These are phyloP conservation scores for Syzygium malaccense DNA, from an alignment of 441 rosid genomes.

Conservation along the genomic window DNA sequence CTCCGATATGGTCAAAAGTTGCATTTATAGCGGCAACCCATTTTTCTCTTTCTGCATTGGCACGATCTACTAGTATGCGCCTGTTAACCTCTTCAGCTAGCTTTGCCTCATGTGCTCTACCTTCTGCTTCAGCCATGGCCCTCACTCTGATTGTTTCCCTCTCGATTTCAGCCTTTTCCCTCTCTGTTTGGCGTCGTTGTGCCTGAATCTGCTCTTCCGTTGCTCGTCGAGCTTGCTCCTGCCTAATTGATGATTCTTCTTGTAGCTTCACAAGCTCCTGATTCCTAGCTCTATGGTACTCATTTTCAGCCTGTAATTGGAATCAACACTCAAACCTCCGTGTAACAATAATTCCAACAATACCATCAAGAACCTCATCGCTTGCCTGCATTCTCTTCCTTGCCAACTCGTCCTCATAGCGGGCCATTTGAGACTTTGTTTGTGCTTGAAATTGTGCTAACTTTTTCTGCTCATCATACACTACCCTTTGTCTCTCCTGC, in stretches of 20 bases:
- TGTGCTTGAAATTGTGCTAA: slow-evolving; percentile 90
- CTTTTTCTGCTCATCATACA: slow-evolving; percentile 89
- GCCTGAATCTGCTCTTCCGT: slow-evolving; percentile 99
- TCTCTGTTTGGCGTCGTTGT: slow-evolving; percentile 81
- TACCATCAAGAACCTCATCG: neutral
- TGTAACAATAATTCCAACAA: neutral
- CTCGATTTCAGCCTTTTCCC: slow-evolving; percentile 96
- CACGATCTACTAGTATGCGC: slow-evolving; percentile 83
- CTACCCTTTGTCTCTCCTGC: slow-evolving; percentile 91
- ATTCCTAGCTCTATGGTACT: slow-evolving; percentile 76
- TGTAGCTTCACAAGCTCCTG: slow-evolving; percentile 93
- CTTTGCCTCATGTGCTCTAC: slow-evolving; percentile 96
- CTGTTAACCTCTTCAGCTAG: slow-evolving; percentile 94
- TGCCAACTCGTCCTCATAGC: slow-evolving; percentile 86
- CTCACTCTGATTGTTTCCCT: slow-evolving; percentile 90
- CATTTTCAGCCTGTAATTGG: slow-evolving; percentile 75
- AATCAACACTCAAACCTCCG: neutral
- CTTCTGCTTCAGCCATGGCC: slow-evolving; percentile 98
- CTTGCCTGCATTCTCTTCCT: slow-evolving; percentile 99
- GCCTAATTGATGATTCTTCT: slow-evolving; percentile 89
- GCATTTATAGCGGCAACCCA: slow-evolving; percentile 98
- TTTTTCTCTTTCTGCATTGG: slow-evolving; percentile 97
- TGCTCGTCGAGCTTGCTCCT: slow-evolving; percentile 90
- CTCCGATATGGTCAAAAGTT: slow-evolving; percentile 94
- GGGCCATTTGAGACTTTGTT: slow-evolving; percentile 92